Percentiles rank a stretch among this genome's conserved stretches.
Conservation (phyloP, 768 basidiomycete species). For the Boletus subparvulus region DNA sequence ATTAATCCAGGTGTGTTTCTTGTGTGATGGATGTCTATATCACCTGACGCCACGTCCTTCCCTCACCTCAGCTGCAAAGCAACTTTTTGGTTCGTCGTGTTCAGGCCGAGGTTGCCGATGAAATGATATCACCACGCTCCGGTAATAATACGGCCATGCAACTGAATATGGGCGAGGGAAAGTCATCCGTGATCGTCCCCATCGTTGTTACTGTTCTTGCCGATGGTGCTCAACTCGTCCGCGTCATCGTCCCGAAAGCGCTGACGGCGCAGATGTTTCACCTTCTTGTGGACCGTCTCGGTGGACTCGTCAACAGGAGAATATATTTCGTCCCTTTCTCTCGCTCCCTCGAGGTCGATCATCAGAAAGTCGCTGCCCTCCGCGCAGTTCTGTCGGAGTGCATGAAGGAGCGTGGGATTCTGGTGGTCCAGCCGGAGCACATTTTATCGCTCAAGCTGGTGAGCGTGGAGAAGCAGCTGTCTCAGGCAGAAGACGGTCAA, state of each 20-base stretch:
- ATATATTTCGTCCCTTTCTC: conserved; percentile 52
- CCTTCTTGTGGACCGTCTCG: conserved; percentile 41
- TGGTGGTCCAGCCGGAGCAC: conserved; percentile 54
- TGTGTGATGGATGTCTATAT: no score
- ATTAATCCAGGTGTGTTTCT: no score
- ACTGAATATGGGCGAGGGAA: conserved; percentile 14
- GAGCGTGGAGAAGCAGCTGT: conserved; percentile 39
- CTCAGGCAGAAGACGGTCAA: neutral
- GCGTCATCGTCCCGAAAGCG: conserved; percentile 52
- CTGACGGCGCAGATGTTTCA: conserved; percentile 48
- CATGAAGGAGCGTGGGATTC: conserved; percentile 38
- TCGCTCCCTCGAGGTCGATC: conserved; percentile 33
- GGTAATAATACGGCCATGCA: no score
- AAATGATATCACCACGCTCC: no score
- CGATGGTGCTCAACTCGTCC: conserved; percentile 41
- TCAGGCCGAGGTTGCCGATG: conserved; percentile 36
- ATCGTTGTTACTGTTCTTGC: conserved; percentile 41
- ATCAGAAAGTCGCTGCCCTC: conserved; percentile 22
- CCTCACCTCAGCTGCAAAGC: conserved; percentile 37
- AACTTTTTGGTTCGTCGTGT: conserved; percentile 40
- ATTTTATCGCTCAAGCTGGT: conserved; percentile 51
- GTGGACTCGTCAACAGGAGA: conserved; percentile 44
- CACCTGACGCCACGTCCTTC: no score
- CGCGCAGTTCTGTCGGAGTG: conserved; percentile 40
- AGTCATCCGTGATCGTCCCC: conserved; percentile 48